Conservation (phyloP, 129 eudicot genomes). For the Silybum marianum region DNA sequence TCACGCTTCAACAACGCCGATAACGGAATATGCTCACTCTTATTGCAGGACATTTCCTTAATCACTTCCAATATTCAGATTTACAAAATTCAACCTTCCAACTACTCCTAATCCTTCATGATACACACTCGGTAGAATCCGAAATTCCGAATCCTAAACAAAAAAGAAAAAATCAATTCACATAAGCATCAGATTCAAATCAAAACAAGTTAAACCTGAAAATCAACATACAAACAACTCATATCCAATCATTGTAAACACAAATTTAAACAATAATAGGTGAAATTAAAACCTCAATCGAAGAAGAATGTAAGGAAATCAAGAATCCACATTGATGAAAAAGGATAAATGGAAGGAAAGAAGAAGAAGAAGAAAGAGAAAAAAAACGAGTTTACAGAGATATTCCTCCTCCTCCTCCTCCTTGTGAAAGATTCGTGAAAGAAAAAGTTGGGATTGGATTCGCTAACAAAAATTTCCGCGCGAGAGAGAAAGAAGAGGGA, state of each 20-base stretch:
- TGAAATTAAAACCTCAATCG: not conserved
- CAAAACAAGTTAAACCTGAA: not conserved
- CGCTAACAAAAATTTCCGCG: conserved; percentile 35
- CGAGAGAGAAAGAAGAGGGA: conserved; percentile 12
- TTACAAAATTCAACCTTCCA: not conserved
- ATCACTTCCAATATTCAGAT: conserved; percentile 12
- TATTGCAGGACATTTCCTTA: conserved; percentile 49
- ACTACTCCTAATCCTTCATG: conserved; percentile 4
- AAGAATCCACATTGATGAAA: not conserved
- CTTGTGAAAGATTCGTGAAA: conserved; percentile 8
- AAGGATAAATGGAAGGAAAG: not conserved
- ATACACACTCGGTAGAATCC: not conserved
- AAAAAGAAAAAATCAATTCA: not conserved
- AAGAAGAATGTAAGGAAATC: not conserved
- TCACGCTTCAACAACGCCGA: conserved; percentile 87
- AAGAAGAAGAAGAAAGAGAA: too few relatives aligned
- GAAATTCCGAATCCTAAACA: not conserved
- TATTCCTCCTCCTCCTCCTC: not conserved
- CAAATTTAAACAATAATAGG: not conserved
- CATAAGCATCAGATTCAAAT: conserved; percentile 17
- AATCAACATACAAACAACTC: not conserved
- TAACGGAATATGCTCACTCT: conserved; percentile 83
- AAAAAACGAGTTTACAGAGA: conserved; percentile 21
- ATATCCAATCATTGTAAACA: not conserved
- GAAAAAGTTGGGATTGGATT: conserved; percentile 31